These are phyloP conservation scores for Saturnispora galanensis DNA, from an alignment of 805 yeast species.

Conservation along the genomic window DNA sequence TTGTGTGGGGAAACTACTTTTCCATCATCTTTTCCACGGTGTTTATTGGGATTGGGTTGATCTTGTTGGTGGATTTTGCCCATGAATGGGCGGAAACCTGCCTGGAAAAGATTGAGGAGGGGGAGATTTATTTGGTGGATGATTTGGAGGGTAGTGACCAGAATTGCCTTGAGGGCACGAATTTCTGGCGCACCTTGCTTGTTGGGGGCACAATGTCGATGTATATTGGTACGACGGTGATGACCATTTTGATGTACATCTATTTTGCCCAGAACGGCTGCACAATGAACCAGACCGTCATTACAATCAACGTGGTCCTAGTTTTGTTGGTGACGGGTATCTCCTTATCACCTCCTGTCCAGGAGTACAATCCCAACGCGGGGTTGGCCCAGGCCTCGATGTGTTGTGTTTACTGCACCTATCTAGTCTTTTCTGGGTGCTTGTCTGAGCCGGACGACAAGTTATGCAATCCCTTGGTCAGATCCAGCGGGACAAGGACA, in stretches of 20 bases:
- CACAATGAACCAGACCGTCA: slow-evolving; percentile 81
- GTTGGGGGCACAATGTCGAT: slow-evolving; percentile 80
- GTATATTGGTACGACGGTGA: slow-evolving; percentile 64
- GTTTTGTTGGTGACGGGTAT: slow-evolving; percentile 54
- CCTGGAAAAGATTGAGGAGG: slow-evolving; percentile 79
- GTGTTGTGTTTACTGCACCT: slow-evolving; percentile 91
- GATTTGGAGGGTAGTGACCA: slow-evolving; percentile 36
- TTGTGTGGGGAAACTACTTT: slow-evolving; percentile 84
- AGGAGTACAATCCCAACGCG: slow-evolving; percentile 88
- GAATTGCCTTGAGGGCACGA: slow-evolving; percentile 28
- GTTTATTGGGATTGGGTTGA: slow-evolving; percentile 82
- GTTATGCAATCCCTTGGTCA: slow-evolving; percentile 81
- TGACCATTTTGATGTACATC: slow-evolving; percentile 72
- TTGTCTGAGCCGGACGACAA: slow-evolving; percentile 95
- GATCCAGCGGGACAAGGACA: slow-evolving; percentile 85
- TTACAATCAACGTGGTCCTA: slow-evolving; percentile 62
- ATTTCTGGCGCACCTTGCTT: slow-evolving; percentile 70
- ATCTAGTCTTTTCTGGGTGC: slow-evolving; percentile 83
- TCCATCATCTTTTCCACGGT: slow-evolving; percentile 77
- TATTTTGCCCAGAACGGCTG: slow-evolving; percentile 79
- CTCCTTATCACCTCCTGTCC: slow-evolving; percentile 74
- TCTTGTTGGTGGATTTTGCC: slow-evolving; percentile 89
- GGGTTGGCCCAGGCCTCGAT: slow-evolving; percentile 95
- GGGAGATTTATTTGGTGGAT: slow-evolving; percentile 43
- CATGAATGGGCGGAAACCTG: slow-evolving; percentile 99